Evolutionary conservation across 192 early-diverging fungal genomes (phyloP).

Genomic region (Entophlyctis luteolus): DNA sequence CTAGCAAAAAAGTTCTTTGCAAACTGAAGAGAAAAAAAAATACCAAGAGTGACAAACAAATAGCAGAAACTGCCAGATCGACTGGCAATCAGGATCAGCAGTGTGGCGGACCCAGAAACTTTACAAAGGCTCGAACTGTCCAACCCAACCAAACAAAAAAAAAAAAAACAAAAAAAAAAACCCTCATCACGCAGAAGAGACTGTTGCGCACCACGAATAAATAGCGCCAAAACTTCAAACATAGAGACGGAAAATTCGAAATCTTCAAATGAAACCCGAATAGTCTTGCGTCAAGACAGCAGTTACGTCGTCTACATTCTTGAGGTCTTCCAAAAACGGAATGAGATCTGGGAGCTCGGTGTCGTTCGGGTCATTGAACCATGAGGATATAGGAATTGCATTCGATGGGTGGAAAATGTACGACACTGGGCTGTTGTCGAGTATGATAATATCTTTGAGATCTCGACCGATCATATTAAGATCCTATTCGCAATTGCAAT

Average conservation of each 20-base stretch:
- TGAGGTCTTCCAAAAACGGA: constrained; percentile 90
- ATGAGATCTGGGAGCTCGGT: constrained; percentile 92
- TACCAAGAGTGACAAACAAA: too few relatives aligned
- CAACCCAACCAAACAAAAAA: not conserved
- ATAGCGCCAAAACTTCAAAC: not conserved
- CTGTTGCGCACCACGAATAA: not conserved
- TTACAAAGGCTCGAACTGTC: too few relatives aligned
- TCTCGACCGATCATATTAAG: constrained; percentile 83
- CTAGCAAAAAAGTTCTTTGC: too few relatives aligned
- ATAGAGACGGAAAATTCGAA: too few relatives aligned
- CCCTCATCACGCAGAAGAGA: not conserved
- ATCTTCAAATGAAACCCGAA: too few relatives aligned
- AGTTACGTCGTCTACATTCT: constrained; percentile 80
- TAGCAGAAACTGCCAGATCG: too few relatives aligned
- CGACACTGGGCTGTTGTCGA: constrained; percentile 95
- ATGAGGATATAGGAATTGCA: constrained; percentile 90
- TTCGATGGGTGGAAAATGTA: constrained; percentile 94
- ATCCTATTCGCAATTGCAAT: constrained; percentile 50
- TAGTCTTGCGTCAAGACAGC: constrained; percentile 58
- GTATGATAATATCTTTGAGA: constrained; percentile 78
- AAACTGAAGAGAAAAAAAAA: too few relatives aligned
- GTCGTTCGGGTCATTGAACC: constrained; percentile 97
- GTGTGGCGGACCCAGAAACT: too few relatives aligned
- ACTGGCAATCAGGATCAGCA: too few relatives aligned
- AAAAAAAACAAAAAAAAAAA: not conserved